phyloP scores from a whole-genome alignment of 768 basidiomycete species.

The Trametes elegans region DNA sequence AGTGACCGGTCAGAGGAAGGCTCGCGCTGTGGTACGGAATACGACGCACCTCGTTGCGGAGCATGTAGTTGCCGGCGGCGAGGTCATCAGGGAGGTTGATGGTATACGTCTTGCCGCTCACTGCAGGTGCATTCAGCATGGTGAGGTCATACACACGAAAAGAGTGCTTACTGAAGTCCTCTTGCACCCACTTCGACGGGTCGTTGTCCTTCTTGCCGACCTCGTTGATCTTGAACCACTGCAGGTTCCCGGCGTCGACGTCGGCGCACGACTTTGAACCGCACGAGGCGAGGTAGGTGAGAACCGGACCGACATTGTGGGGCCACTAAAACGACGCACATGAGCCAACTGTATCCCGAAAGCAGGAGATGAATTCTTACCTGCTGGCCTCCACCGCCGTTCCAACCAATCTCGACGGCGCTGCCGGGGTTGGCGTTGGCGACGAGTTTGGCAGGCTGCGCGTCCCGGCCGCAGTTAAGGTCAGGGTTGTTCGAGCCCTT shows the following conservation, averaged over 20 bases:
- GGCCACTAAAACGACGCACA: constrained; percentile 38
- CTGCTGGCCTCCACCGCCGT: constrained; percentile 39
- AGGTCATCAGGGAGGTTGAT: constrained; percentile 43
- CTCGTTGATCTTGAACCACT: constrained; percentile 66
- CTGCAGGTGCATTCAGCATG: constrained; percentile 6
- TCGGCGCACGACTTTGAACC: constrained; percentile 53
- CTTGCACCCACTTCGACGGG: constrained; percentile 26
- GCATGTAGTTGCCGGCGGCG: constrained; percentile 67
- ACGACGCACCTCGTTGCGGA: constrained; percentile 62
- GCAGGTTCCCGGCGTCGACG: constrained; percentile 54
- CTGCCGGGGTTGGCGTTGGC: constrained; percentile 62
- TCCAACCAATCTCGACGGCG: constrained; percentile 54
- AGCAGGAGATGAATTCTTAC: too few species aligned
- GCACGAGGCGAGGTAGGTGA: constrained; percentile 74
- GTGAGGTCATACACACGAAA: neutral
- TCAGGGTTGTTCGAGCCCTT: constrained; percentile 56
- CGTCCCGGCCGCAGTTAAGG: constrained; percentile 59
- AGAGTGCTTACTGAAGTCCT: constrained; percentile 23
- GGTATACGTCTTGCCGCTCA: constrained; percentile 27
- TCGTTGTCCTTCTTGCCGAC: constrained; percentile 24
- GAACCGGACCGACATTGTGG: constrained; percentile 62
- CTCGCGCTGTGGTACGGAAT: too few species aligned
- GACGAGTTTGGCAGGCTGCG: constrained; percentile 47
- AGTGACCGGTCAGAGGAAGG: constrained; percentile 7
- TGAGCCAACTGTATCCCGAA: too few species aligned